Evolutionary conservation across 2,329 filamentous ascomycete species (phyloP).

Genomic region (Calonectria leucothoes): DNA sequence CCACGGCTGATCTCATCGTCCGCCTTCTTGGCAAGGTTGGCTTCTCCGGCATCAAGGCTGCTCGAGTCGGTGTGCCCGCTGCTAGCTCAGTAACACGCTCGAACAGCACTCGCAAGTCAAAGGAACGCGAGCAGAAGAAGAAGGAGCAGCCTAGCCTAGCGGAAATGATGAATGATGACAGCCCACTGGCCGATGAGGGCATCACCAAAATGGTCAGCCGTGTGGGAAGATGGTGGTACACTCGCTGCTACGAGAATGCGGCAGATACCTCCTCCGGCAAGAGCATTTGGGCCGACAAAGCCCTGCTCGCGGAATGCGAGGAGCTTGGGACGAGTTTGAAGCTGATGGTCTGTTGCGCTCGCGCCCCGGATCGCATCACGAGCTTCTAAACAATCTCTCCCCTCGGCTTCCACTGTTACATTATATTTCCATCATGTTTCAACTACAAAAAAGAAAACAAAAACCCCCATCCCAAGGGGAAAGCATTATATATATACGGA

Average conservation of each 20-base stretch:
- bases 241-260: slow-evolving; percentile 85
- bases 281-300: slow-evolving; percentile 83
- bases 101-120: slow-evolving; percentile 29
- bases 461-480: slow-evolving; percentile 12
- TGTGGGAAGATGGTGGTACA: slow-evolving; percentile 97
- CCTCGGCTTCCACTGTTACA: slow-evolving; percentile 1
- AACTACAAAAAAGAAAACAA: slow-evolving; percentile 25
- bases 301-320: slow-evolving; percentile 85
- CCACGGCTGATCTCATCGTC: slow-evolving; percentile 71
- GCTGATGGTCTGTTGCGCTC: slow-evolving; percentile 90
- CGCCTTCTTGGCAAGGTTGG: slow-evolving; percentile 75
- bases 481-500: slow-evolving; percentile 24
- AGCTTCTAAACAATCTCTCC: slow-evolving; percentile 54
- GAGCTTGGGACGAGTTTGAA: slow-evolving; percentile 88
- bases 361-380: slow-evolving; percentile 74
- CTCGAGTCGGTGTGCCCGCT: slow-evolving; percentile 82
- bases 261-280: slow-evolving; percentile 57
- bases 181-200: slow-evolving; percentile 79
- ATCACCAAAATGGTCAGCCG: slow-evolving; percentile 93
- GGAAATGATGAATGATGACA: slow-evolving; percentile 79
- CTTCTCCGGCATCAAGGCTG: slow-evolving; percentile 79
- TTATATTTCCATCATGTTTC: slow-evolving; percentile 30
- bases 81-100: slow-evolving; percentile 61
- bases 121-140: slow-evolving; percentile 44
- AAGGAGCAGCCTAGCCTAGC: slow-evolving; percentile 68